phyloP scores from a whole-genome alignment of 441 rosid species.

The Macaranga tanarius region DNA sequence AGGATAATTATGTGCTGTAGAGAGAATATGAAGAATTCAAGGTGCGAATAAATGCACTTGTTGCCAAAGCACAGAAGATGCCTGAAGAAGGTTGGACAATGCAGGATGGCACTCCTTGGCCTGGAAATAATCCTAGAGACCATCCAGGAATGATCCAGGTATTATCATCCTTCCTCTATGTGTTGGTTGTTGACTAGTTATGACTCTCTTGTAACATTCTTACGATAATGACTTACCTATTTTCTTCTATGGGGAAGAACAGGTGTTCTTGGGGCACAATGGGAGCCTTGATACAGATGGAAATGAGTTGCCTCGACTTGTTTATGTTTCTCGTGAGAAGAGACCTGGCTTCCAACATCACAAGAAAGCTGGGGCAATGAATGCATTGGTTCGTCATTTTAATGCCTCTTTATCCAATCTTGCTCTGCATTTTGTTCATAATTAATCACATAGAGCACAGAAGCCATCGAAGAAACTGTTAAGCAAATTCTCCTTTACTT shows the following conservation, averaged over 20 bases:
- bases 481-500: neutral
- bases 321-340: slow-evolving; percentile 99
- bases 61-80: slow-evolving; percentile 93
- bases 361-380: slow-evolving; percentile 99
- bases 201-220: neutral
- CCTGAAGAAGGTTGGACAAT: slow-evolving; percentile 99
- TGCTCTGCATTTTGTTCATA: neutral
- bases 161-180: slow-evolving; percentile 14
- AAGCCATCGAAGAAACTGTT: neutral
- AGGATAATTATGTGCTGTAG: slow-evolving; percentile 33
- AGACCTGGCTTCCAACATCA: slow-evolving; percentile 99
- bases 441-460: neutral
- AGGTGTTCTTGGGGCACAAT: slow-evolving; percentile 97
- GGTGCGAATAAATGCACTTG: slow-evolving; percentile 96
- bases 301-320: slow-evolving; percentile 95
- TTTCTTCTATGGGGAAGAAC: slow-evolving; percentile 19
- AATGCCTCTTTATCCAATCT: slow-evolving; percentile 6
- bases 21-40: slow-evolving; percentile 99
- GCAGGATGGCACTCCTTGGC: slow-evolving; percentile 99
- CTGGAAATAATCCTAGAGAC: slow-evolving; percentile 95
- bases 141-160: slow-evolving; percentile 99
- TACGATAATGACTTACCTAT: slow-evolving; percentile 9
- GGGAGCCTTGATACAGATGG: slow-evolving; percentile 98
- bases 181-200: neutral
- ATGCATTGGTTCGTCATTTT: slow-evolving; percentile 77